A percentile compares a stretch with the other conserved stretches of the same genome.
phyloP scores from a whole-genome alignment of 1,284 basidiomycete genomes.

The Sphagnurus paluster region DNA sequence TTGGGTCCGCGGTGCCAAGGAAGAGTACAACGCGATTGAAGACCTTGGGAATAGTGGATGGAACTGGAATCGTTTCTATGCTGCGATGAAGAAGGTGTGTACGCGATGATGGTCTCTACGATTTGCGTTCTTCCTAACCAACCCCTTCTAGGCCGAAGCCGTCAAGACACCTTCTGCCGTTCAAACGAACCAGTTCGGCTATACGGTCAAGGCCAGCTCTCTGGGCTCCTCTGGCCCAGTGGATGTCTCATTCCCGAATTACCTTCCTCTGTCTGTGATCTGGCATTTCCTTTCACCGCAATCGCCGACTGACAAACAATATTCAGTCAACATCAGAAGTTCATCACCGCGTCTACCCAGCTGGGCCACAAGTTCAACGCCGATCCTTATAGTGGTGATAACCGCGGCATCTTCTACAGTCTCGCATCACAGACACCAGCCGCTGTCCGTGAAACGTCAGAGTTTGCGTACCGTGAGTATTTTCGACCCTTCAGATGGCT shows the following conservation, averaged over 20 bases:
- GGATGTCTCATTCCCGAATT: slow-evolving; percentile 29
- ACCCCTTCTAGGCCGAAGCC: slow-evolving; percentile 18
- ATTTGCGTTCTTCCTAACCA: too few species aligned
- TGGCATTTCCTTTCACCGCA: too few species aligned
- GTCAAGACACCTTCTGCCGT: slow-evolving; percentile 13
- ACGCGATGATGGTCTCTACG: too few species aligned
- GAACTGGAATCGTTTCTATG: slow-evolving; percentile 21
- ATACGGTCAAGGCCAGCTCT: slow-evolving; percentile 23
- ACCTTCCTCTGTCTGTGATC: slow-evolving; percentile 25
- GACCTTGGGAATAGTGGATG: slow-evolving; percentile 28
- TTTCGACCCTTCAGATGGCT: neutral
- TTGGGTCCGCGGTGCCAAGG: slow-evolving; percentile 33
- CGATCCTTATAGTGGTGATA: slow-evolving; percentile 29
- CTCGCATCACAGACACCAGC: slow-evolving; percentile 27
- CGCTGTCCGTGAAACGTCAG: slow-evolving; percentile 26
- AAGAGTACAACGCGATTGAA: slow-evolving; percentile 34
- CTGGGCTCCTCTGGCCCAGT: slow-evolving; percentile 27
- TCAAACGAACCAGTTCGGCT: slow-evolving; percentile 24
- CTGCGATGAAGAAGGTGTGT: slow-evolving; percentile 18
- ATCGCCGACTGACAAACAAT: neutral
- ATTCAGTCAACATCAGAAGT: slow-evolving; percentile 28
- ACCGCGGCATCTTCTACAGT: slow-evolving; percentile 29
- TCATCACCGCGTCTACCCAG: slow-evolving; percentile 27
- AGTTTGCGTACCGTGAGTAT: slow-evolving; percentile 28
- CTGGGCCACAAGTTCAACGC: slow-evolving; percentile 29